Evolutionary conservation across 768 basidiomycete species (phyloP), one percentile per base, ranked within the genome.

Genomic region (Lactarius indigo): DNA sequence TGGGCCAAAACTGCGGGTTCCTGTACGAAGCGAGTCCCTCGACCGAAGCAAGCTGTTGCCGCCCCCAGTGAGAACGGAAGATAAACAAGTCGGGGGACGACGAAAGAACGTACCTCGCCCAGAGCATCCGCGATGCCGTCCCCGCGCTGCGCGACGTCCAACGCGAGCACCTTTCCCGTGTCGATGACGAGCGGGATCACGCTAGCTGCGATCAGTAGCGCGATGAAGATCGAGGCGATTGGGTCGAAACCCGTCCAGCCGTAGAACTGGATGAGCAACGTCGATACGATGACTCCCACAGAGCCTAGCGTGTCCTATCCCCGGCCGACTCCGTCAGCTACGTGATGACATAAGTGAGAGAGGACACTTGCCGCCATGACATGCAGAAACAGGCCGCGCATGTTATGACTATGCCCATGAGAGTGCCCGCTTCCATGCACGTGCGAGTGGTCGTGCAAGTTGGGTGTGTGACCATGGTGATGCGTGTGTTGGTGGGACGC

Each of bases 171-270:
- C 71, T 85, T 88, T 2, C 93, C 97, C 0, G 92, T 93, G 76
- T 98, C 97, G 69, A 96, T 84, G 26, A 99, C 94, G 47, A 99
- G 87, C 13, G 97, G 97, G 28, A 96, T 82, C 23, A 99, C 97
- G 74, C 94, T 96, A 6, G 93, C 96, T 26, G 94, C 93, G 72
- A 99, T 99, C 70, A 99, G 79, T 10, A 92, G 78, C 6, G 97
- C 97, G 70, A 99, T 99, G 77, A 99, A 96, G 33, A 99, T 80
- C 10, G 94, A 96, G 0, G 97, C 97, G 66, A 99, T 94, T 1
- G 97, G 97, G 77, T 99, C 97, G 75, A 98, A 99, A 23, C 95
- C 95, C 15, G 96, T 98, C 95, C 96, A 98, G 28, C 97, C 96
- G 72, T 97, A 98, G 68, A 88, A 88, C 74, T 96, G 89, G 68